Evolutionary conservation across 2,329 filamentous ascomycete species (phyloP).

Genomic region (Verticillium albo-atrum): DNA sequence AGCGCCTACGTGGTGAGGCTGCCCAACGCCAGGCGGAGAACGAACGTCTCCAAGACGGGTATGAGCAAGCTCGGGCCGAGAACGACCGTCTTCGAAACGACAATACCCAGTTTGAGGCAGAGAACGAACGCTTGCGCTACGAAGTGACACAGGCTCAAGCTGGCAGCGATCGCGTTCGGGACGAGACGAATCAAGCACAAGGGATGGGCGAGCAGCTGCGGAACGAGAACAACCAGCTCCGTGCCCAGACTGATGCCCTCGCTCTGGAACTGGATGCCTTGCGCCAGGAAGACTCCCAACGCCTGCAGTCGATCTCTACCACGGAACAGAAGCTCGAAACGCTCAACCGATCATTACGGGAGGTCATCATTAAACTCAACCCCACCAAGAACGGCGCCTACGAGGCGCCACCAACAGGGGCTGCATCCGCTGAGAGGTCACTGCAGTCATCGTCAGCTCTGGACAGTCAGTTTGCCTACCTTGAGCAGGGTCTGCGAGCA

Average conservation of each 20-base stretch:
- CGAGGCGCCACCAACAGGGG: constrained; percentile 33
- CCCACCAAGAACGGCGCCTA: constrained; percentile 48
- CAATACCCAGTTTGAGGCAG: background rate
- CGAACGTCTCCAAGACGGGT: constrained; percentile 19
- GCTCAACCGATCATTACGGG: constrained; percentile 62
- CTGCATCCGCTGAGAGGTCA: constrained; percentile 17
- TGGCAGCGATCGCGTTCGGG: constrained; percentile 25
- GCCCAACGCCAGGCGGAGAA: constrained; percentile 2
- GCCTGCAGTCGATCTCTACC: constrained; percentile 49
- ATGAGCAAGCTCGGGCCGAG: background rate
- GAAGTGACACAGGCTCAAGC: background rate
- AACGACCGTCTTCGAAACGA: background rate
- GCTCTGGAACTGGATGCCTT: constrained; percentile 29
- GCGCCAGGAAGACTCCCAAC: constrained; percentile 27
- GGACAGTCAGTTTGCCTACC: constrained; percentile 61
- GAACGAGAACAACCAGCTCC: constrained; percentile 23
- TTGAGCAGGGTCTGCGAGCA: constrained; percentile 60
- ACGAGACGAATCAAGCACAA: constrained; percentile 37
- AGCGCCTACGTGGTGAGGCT: constrained; percentile 40
- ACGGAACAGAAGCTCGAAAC: constrained; percentile 64
- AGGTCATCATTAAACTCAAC: constrained; percentile 61
- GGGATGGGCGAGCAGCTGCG: constrained; percentile 26
- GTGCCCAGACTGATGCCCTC: constrained; percentile 26
- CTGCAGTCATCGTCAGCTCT: constrained; percentile 42
- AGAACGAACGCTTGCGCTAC: background rate